Evolutionary conservation across 768 basidiomycete species (phyloP).

Genomic region (Clitopilus hobsonii): DNA sequence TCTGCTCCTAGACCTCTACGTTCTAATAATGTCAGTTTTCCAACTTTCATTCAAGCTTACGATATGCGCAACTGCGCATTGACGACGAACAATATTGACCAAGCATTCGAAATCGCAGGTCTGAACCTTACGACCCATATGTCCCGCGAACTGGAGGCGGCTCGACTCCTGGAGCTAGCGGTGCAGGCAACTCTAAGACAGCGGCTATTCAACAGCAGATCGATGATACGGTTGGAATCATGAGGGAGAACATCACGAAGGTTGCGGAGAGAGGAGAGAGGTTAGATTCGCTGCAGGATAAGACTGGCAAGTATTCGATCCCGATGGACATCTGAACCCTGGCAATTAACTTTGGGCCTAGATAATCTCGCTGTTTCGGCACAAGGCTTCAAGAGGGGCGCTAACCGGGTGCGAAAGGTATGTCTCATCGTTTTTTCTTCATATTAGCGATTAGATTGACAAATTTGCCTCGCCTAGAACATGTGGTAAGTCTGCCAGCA

Average conservation of each 20-base stretch:
- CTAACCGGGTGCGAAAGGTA: slow-evolving; percentile 96
- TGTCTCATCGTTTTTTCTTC: slow-evolving; percentile 19
- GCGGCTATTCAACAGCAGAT: slow-evolving; percentile 96
- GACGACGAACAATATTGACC: background rate
- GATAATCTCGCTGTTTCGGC: slow-evolving; percentile 97
- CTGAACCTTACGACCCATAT: slow-evolving; percentile 98
- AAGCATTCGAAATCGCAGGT: slow-evolving; percentile 48
- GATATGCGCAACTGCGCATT: slow-evolving; percentile 7
- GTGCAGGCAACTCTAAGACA: slow-evolving; percentile 72
- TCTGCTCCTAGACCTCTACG: slow-evolving; percentile 28
- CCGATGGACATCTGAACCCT: no score
- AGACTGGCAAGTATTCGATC: slow-evolving; percentile 92
- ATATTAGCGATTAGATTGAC: slow-evolving; percentile 4
- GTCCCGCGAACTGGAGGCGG: slow-evolving; percentile 72
- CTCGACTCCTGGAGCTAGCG: slow-evolving; percentile 41
- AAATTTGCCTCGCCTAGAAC: slow-evolving; percentile 43
- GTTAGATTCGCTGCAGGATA: slow-evolving; percentile 92
- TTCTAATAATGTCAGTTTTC: slow-evolving; percentile 32
- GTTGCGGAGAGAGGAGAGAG: slow-evolving; percentile 94
- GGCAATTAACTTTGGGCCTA: slow-evolving; percentile 26
- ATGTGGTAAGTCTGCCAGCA: slow-evolving; percentile 71
- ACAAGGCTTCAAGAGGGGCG: slow-evolving; percentile 97
- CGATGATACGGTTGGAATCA: slow-evolving; percentile 94
- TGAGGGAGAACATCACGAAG: slow-evolving; percentile 97
- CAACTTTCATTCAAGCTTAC: slow-evolving; percentile 3